Base-by-base conservation (phyloP, 176 grass and related monocot species). In the Rhynchospora breviuscula region DNA sequence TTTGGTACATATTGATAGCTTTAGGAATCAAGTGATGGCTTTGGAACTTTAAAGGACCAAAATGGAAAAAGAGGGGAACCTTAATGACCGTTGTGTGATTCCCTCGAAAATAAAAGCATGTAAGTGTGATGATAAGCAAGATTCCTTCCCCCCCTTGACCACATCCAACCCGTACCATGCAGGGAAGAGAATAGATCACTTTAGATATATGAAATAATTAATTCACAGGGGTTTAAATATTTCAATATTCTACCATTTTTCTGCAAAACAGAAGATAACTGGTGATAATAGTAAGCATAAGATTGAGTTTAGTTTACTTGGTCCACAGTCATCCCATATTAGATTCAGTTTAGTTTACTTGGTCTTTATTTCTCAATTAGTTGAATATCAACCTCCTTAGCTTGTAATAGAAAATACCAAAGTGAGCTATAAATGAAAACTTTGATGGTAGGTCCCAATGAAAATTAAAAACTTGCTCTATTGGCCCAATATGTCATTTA, bases 401-500 rank as follows among this genome's bases (percentile, higher is more conserved):
- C 78, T 61, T 62, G 29, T 79, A 58, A 7, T 58, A 74, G 10
- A 74, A 51, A 74, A 61, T 81, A 64, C 33, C 33, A 81, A 81
- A 64, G 25, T 22, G 58, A 46, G 15, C 21, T 35, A 81, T 23
- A 21, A 33, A 62, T 61, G 56, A 10, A 60, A 61, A 40, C 60
- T 59, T 57, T 59, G 52, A 80, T 10, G 25, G 25, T 40, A 60
- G 56, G 77, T 40, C 61, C 79, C 65, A 63, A 44, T 23, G 9
- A 15, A 49, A 46, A 61, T 25, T 81, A 81, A 48, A 65, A 25
- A n/a, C 46, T 23, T 14, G 40, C 35, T 25, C 46, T 14, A 45
- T 82, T 67, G 80, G 80, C 61, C 44, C 45, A 82, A 67, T 52
- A 46, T 82, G 31, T 49, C 11, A 29, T 49, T 64, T 43, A 82